Base-by-base conservation (phyloP, 1,139 yeast species). In the Petasospora rhodanensis region DNA sequence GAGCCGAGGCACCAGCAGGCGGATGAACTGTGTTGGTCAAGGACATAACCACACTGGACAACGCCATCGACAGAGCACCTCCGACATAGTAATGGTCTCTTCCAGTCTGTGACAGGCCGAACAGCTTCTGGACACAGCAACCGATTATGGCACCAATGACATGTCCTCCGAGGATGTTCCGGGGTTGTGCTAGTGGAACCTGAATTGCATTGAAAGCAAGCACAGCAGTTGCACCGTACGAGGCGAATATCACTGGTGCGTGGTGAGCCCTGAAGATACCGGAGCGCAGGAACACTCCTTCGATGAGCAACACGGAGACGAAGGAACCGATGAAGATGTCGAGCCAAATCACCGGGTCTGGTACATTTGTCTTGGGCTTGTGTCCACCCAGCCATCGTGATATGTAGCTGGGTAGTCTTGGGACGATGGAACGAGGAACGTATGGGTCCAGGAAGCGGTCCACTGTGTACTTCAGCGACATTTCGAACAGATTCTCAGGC, bases 1-100 rank as follows among this genome's bases (percentile, higher is more conserved):
- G 52, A 0, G 87, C 85, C 10, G 81, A 70, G 1, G 87, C 86
- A 2, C 87, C 87, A 1, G 82, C 80, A 0, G 87, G 87, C 0
- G 87, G 87, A 54, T 79, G 87, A 1, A 77, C 71, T 38, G 79
- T 70, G 45, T 76, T 76, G 7, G 67, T 55, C 0, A 77, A 46
- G n/a, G 73, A 58, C 84, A 79, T 78, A 11, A 61, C 55, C 8
- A 73, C 76, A 8, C 80, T 71, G 1, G 80, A 52, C 2, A 76
- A 47, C 0, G 69, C 81, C 6, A 78, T 81, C 33, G 79, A 63
- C 22, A 79, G 53, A 0, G 83, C 80, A 1, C 80, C 86, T 15
- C 73, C 68, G 5, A 77, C 62, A 73, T 81, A 79, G 42, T 73
- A 64, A 50, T 75, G 62, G 22, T 67, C 60, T 26, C 50, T 46